Evolutionary conservation across 2,329 filamentous ascomycete genomes (phyloP), one percentile per base, ranked within the genome.

Genomic region (Blastomyces parvus): DNA sequence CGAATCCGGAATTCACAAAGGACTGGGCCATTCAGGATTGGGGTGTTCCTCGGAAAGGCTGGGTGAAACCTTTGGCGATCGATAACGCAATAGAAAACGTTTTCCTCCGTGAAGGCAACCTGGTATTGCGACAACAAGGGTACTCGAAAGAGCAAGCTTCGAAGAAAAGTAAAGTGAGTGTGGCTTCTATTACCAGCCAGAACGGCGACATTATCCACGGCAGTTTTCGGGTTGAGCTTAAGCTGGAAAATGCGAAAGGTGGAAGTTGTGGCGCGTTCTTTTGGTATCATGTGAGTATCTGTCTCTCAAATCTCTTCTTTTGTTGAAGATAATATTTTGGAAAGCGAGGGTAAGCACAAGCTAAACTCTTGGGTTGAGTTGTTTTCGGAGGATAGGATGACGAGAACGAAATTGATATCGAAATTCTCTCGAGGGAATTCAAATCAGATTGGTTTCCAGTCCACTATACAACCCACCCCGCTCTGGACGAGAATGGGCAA

Each of bases 391-490:
- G 44, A 59, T 60, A 72, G 71, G 64, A 71, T 42, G 70, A 72
- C 60, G 53, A 64, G 46, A 68, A 70, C 33, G 71, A 72, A 62
- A 68, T 72, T 30, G 71, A 72, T 57, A 68, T 72, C 48, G 71
- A 72, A 61, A 63, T 71, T 40, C 58, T 72, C 22, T 68, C 71
- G 11, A 64, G 61, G 52, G 70, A 71, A 44, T 67, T 64, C 44
- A 70, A 68, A 25, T 14, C 64, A 14, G 65, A 70, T 33, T 65
- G 66, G 40, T 61, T 68, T 53, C 64, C 69, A 25, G 66, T 72
- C 58, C 71, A 72, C 56, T 72, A 71, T 60, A 72, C 71, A 25
- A 66, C 66, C 7, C 71, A 72, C 59, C 71, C 70, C 11, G 68
- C 70, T 8, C 48, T 67, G 7, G 64, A 69, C 56, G 64, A 65